These are phyloP conservation scores for Colletotrichum liriopes DNA, from an alignment of 2,329 filamentous ascomycete genomes.

Conservation along the genomic window DNA sequence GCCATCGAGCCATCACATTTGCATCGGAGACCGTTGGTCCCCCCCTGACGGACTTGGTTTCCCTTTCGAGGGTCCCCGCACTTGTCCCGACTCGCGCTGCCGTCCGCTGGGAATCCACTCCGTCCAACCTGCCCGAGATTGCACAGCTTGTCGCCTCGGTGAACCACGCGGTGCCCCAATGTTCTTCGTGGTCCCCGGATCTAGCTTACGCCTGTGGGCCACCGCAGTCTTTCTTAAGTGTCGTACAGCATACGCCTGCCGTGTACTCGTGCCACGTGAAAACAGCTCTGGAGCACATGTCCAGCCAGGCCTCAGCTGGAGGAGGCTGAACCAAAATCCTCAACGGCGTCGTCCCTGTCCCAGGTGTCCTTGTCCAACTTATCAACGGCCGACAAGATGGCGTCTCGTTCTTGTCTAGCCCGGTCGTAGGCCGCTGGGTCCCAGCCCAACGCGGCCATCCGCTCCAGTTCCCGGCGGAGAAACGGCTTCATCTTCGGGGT, in stretches of 20 bases:
- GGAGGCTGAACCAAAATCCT: slow-evolving; percentile 72
- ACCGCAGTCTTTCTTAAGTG: not conserved
- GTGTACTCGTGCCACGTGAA: not conserved
- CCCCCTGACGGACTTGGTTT: not conserved
- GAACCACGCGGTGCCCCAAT: not conserved
- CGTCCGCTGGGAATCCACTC: not conserved
- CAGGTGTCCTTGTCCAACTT: slow-evolving; percentile 81
- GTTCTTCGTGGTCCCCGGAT: not conserved
- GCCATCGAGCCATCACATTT: not conserved
- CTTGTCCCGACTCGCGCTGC: not conserved
- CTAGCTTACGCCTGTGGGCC: not conserved
- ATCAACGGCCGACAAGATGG: slow-evolving; percentile 58
- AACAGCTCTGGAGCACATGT: no score
- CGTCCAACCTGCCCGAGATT: not conserved
- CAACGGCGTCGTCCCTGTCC: slow-evolving; percentile 79
- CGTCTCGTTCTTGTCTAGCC: not conserved
- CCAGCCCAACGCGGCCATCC: not conserved
- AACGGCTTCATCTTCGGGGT: not conserved
- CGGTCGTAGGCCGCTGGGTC: not conserved
- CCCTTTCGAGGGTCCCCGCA: not conserved
- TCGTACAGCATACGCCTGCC: not conserved
- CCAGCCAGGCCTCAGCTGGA: not conserved
- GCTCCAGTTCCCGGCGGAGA: slow-evolving; percentile 26
- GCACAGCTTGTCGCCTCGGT: not conserved
- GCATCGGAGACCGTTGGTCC: not conserved